These are phyloP conservation scores for Xylaria arbuscula DNA, from an alignment of 2,329 filamentous ascomycete species.

Conservation along the genomic window DNA sequence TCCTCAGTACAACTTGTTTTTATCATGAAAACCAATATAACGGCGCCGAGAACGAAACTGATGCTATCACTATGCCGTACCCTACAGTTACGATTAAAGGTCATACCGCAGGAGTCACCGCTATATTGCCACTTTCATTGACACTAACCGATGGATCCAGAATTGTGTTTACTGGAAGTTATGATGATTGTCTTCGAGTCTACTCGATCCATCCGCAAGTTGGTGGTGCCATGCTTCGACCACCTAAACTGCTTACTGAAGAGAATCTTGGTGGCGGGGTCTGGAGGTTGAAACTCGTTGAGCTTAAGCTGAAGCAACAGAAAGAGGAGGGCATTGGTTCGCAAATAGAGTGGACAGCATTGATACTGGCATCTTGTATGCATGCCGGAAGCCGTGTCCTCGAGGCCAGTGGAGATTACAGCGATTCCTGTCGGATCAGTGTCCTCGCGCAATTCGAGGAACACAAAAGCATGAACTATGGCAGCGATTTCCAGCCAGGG, in stretches of 20 bases:
- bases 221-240: conserved; percentile 55
- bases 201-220: conserved; percentile 61
- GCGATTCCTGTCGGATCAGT: conserved; percentile 67
- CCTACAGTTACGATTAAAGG: conserved; percentile 56
- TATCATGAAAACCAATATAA: conserved; percentile 31
- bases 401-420: conserved; percentile 53
- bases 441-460: conserved; percentile 80
- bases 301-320: conserved; percentile 42
- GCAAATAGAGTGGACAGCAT: conserved; percentile 43
- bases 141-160: conserved; percentile 57
- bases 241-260: conserved; percentile 68
- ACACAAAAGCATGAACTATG: conserved; percentile 96
- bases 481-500: conserved; percentile 73
- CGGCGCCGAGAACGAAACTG: conserved; percentile 31
- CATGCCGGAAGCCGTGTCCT: conserved; percentile 83
- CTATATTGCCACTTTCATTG: conserved; percentile 77
- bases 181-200: conserved; percentile 85
- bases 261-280: conserved; percentile 81
- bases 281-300: conserved; percentile 80
- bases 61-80: conserved; percentile 39
- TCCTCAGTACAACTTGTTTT: conserved; percentile 60
- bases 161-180: conserved; percentile 85
- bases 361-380: conserved; percentile 91
- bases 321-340: conserved; percentile 37
- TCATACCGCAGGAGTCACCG: conserved; percentile 87